These are phyloP conservation scores for Sonneratia caseolaris DNA, from an alignment of 345 rosid genomes.

Conservation along the genomic window DNA sequence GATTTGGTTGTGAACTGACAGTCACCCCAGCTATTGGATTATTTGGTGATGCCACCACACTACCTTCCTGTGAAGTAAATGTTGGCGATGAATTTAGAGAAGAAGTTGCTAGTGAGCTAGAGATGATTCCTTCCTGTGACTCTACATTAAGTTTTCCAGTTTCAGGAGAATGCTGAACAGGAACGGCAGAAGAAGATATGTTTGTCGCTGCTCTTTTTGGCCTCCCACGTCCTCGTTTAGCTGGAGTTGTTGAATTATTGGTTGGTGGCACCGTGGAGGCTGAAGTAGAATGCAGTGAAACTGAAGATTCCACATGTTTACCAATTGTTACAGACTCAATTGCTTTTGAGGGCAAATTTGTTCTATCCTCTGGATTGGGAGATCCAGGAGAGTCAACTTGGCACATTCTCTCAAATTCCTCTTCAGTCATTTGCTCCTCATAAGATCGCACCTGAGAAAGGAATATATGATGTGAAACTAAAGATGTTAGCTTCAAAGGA, in stretches of 20 bases:
- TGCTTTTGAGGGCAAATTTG: slow-evolving; percentile 32
- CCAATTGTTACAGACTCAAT: slow-evolving; percentile 13
- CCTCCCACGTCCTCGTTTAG: slow-evolving; percentile 91
- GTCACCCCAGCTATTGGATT: slow-evolving; percentile 17
- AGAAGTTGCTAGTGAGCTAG: slow-evolving; percentile 21
- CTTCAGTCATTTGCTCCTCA: slow-evolving; percentile 89
- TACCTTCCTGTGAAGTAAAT: slow-evolving; percentile 18
- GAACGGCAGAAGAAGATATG: slow-evolving; percentile 28
- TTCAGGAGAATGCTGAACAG: slow-evolving; percentile 18
- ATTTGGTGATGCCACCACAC: slow-evolving; percentile 7
- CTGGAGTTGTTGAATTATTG: slow-evolving; percentile 60
- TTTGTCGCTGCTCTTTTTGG: slow-evolving; percentile 55
- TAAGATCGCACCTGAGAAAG: slow-evolving; percentile 67
- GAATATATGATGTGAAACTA: slow-evolving; percentile 3
- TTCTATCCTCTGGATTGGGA: slow-evolving; percentile 38
- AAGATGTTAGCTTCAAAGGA: background rate
- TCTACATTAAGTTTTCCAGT: slow-evolving; percentile 24
- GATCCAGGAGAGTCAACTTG: slow-evolving; percentile 71
- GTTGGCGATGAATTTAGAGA: slow-evolving; percentile 17
- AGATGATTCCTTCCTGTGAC: slow-evolving; percentile 24
- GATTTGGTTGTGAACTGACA: slow-evolving; percentile 17
- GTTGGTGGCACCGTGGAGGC: slow-evolving; percentile 19
- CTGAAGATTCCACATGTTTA: slow-evolving; percentile 22
- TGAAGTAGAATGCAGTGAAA: slow-evolving; percentile 12
- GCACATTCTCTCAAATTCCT: slow-evolving; percentile 89